phyloP scores from a whole-genome alignment of 768 basidiomycete species.

The Phanerodontia chrysosporium region DNA sequence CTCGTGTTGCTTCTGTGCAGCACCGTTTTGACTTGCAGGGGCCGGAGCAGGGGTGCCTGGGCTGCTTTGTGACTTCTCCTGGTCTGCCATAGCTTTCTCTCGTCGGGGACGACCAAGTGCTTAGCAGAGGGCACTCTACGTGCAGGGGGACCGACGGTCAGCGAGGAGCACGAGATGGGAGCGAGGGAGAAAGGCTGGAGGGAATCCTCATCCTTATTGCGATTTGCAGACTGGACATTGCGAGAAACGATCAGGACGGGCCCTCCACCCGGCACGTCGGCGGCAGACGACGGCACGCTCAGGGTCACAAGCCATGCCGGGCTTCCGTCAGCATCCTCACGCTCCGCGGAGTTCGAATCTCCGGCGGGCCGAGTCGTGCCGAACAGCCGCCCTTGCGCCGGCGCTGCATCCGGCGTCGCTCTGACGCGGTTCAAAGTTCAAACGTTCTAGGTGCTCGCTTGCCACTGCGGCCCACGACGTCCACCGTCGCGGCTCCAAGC shows the following conservation, averaged over 20 bases:
- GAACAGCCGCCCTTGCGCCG: background rate
- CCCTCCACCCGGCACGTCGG: background rate
- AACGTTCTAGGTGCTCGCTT: background rate
- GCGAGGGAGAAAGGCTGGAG: constrained; percentile 2
- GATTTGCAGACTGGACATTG: constrained; percentile 4
- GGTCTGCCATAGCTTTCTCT: background rate
- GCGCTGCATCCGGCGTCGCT: background rate
- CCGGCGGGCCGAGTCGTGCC: background rate
- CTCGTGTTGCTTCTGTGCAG: constrained; percentile 5
- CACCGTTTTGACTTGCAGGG: background rate
- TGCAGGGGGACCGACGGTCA: background rate
- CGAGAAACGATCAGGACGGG: background rate
- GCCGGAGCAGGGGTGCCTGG: background rate
- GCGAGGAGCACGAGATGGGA: constrained; percentile 4
- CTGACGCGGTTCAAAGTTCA: background rate
- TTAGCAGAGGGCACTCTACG: background rate
- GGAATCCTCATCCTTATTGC: background rate
- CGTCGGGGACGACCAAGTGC: background rate
- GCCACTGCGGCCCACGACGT: background rate
- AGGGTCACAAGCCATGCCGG: background rate
- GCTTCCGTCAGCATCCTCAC: background rate
- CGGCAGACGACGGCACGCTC: background rate
- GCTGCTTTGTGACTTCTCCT: background rate
- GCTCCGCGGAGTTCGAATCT: background rate
- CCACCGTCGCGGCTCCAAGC: too few species aligned